Conservation (phyloP, 495 filamentous ascomycete genomes). For the Astrothelium subdiscretum region DNA sequence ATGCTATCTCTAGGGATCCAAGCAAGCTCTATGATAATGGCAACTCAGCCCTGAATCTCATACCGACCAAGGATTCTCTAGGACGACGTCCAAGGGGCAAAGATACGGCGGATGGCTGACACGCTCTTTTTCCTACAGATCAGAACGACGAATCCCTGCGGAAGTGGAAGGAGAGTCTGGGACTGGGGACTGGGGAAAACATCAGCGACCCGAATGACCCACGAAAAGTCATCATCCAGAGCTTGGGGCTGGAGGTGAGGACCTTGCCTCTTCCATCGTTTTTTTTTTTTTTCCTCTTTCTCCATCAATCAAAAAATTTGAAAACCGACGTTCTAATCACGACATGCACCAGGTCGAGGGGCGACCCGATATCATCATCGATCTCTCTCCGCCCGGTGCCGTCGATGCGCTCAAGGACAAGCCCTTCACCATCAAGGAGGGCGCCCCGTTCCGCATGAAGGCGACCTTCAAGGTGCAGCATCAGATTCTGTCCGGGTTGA, state of each 20-base stretch:
- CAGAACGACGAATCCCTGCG: conserved; percentile 81
- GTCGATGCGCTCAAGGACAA: conserved; percentile 63
- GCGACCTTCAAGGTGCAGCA: conserved; percentile 90
- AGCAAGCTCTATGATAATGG: background rate
- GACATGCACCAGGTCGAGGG: conserved; percentile 46
- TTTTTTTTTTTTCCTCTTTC: background rate
- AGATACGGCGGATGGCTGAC: background rate
- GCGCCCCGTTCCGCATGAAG: conserved; percentile 81
- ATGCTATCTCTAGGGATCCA: background rate
- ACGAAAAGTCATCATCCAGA: conserved; percentile 77
- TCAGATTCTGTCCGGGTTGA: conserved; percentile 83
- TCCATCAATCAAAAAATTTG: background rate
- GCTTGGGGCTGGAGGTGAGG: conserved; percentile 61
- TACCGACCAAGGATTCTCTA: background rate
- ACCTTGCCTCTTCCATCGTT: background rate
- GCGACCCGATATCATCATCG: conserved; percentile 72
- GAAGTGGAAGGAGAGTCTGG: conserved; percentile 93
- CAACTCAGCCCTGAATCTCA: background rate
- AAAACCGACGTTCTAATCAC: background rate
- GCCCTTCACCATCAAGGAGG: conserved; percentile 96
- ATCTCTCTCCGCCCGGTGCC: conserved; percentile 54
- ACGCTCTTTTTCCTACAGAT: conserved; percentile 28
- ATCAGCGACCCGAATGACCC: conserved; percentile 53
- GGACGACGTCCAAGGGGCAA: background rate
- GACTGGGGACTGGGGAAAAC: conserved; percentile 49